Evolutionary conservation across 176 grass and related monocot species (phyloP).

Genomic region (Saccharum officinarum): DNA sequence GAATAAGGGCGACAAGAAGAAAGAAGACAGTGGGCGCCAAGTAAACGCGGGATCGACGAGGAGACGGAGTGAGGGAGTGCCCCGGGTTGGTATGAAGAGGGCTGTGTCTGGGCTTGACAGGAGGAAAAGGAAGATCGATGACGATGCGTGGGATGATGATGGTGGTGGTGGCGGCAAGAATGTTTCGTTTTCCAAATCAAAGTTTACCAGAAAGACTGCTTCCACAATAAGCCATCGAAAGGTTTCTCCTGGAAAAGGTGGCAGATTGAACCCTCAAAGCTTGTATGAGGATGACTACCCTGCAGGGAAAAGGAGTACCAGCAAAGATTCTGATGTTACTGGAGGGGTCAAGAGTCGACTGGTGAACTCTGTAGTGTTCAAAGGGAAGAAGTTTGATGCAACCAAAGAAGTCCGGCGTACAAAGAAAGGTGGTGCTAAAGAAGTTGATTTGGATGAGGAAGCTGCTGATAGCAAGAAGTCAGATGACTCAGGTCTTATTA

Average conservation of each 20-base stretch:
- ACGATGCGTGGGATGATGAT: not conserved
- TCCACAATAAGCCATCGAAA: not conserved
- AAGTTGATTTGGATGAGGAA: conserved; percentile 28
- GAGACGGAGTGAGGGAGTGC: not conserved
- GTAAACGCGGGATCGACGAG: not conserved
- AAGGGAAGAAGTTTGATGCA: conserved; percentile 40
- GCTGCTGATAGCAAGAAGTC: conserved; percentile 37
- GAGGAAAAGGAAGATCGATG: conserved; percentile 42
- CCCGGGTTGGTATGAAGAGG: conserved; percentile 13
- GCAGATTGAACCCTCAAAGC: conserved; percentile 11
- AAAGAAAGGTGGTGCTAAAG: conserved; percentile 6
- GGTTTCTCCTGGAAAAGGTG: conserved; percentile 23
- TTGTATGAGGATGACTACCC: conserved; percentile 21
- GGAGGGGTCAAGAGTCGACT: conserved; percentile 21
- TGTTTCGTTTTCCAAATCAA: conserved; percentile 12
- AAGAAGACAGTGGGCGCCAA: conserved; percentile 3
- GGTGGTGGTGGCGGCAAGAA: not conserved
- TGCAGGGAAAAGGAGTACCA: conserved; percentile 29
- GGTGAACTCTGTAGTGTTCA: not conserved
- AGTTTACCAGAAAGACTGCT: conserved; percentile 15
- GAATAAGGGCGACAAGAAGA: conserved; percentile 28
- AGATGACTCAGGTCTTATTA: conserved; percentile 28
- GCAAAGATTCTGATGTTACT: conserved; percentile 16
- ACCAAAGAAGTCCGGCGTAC: not conserved
- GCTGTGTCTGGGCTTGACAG: not conserved